Evolutionary conservation across 345 rosid species (phyloP).

Genomic region (Eucalyptus erythrocorys): DNA sequence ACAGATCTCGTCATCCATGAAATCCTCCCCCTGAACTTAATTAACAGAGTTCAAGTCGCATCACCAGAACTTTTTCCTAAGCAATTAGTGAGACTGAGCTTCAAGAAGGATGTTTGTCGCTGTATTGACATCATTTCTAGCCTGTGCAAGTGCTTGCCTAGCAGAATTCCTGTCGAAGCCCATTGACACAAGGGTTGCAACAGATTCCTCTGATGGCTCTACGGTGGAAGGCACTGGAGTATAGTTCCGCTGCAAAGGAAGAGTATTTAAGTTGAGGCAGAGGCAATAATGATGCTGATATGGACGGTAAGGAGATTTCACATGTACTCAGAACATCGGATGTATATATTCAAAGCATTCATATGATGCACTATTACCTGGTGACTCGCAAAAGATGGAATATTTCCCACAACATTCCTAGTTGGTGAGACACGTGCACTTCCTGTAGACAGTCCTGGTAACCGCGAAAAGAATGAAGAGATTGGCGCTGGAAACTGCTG

Average conservation of each 20-base stretch:
- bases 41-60: neutral
- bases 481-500: conserved; percentile 64
- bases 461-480: conserved; percentile 54
- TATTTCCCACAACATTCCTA: conserved; percentile 28
- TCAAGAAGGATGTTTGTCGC: conserved; percentile 97
- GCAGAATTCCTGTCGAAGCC: conserved; percentile 89
- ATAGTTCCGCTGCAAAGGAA: conserved; percentile 39
- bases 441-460: conserved; percentile 54
- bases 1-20: neutral
- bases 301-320: neutral
- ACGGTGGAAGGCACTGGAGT: conserved; percentile 15
- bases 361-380: conserved; percentile 32
- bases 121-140: conserved; percentile 76
- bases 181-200: conserved; percentile 72
- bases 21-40: neutral
- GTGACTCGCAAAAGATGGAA: conserved; percentile 39
- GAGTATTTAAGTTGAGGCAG: neutral
- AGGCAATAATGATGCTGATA: neutral
- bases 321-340: neutral
- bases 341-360: neutral
- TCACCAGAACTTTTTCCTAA: neutral
- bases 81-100: conserved; percentile 42
- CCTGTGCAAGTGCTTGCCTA: conserved; percentile 79
- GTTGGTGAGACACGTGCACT: conserved; percentile 44
- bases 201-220: conserved; percentile 75